These are phyloP conservation scores for Strobilomyces echinocephalus DNA, from an alignment of 768 basidiomycete species.

Conservation along the genomic window DNA sequence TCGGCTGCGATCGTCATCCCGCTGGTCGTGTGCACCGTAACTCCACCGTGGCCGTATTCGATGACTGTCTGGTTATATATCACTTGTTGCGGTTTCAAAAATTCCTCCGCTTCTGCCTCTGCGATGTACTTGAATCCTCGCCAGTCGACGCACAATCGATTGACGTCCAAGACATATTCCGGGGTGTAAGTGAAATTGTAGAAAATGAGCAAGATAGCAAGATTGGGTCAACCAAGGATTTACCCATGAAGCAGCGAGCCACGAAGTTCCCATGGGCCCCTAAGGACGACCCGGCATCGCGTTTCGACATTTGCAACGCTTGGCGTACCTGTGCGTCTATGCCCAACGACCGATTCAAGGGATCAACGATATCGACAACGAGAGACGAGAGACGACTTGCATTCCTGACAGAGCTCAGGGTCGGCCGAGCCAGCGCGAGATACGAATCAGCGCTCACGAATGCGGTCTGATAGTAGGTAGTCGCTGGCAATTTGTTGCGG, in stretches of 20 bases:
- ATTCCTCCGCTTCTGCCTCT: too few relatives aligned
- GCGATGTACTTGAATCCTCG: too few relatives aligned
- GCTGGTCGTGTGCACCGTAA: slow-evolving; percentile 31
- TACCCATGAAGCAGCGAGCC: slow-evolving; percentile 61
- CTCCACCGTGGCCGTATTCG: slow-evolving; percentile 42
- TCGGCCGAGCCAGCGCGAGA: slow-evolving; percentile 1
- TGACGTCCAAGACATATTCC: too few relatives aligned
- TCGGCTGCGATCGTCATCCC: too few relatives aligned
- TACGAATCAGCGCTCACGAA: slow-evolving; percentile 18
- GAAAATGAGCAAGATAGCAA: background rate
- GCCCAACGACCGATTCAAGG: background rate
- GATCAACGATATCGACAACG: slow-evolving; percentile 2
- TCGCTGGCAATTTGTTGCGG: slow-evolving; percentile 52
- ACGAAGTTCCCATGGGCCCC: slow-evolving; percentile 58
- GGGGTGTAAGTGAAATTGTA: slow-evolving; percentile 55
- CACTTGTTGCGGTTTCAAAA: slow-evolving; percentile 44
- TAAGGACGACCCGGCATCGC: slow-evolving; percentile 37
- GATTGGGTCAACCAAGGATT: background rate
- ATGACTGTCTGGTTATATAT: slow-evolving; percentile 52
- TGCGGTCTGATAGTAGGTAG: slow-evolving; percentile 54
- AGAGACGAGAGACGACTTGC: slow-evolving; percentile 11
- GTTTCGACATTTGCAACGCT: background rate
- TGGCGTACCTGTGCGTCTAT: slow-evolving; percentile 26
- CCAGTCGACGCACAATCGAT: too few relatives aligned
- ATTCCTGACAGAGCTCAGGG: slow-evolving; percentile 22